Conservation (phyloP, 2,329 filamentous ascomycete genomes). For the Nothophoma quercina region DNA sequence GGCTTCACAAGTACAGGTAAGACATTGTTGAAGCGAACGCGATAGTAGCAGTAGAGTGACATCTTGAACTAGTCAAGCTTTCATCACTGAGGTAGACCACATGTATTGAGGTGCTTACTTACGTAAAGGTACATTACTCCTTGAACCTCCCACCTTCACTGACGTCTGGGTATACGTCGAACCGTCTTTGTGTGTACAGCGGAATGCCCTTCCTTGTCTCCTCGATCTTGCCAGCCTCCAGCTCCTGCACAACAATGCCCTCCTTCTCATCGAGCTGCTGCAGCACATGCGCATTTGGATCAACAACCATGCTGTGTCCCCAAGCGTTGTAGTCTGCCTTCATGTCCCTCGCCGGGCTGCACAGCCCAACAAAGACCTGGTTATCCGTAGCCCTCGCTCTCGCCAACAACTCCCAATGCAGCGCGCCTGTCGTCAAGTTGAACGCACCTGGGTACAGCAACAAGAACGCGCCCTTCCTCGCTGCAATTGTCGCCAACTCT, state of each 20-base stretch:
- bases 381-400: slow-evolving; percentile 90
- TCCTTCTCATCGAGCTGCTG: slow-evolving; percentile 80
- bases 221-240: slow-evolving; percentile 54
- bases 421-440: slow-evolving; percentile 87
- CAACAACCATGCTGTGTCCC: slow-evolving; percentile 88
- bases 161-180: slow-evolving; percentile 95
- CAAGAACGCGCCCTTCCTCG: slow-evolving; percentile 83
- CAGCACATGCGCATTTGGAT: slow-evolving; percentile 86
- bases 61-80: too few species aligned
- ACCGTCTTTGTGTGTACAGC: slow-evolving; percentile 81
- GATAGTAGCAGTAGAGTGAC: too few species aligned
- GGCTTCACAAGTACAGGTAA: too few species aligned
- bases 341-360: slow-evolving; percentile 86
- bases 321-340: slow-evolving; percentile 83
- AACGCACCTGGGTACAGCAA: slow-evolving; percentile 96
- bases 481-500: slow-evolving; percentile 88
- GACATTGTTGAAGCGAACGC: too few species aligned
- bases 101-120: background rate
- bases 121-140: slow-evolving; percentile 31
- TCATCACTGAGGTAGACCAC: background rate
- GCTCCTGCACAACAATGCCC: slow-evolving; percentile 71
- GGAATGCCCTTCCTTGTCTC: slow-evolving; percentile 74
- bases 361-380: slow-evolving; percentile 91
- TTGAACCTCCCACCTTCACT: slow-evolving; percentile 64
- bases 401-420: slow-evolving; percentile 89